Conservation (phyloP, 371 early-diverging fungal species). For the Mucor sp. region DNA sequence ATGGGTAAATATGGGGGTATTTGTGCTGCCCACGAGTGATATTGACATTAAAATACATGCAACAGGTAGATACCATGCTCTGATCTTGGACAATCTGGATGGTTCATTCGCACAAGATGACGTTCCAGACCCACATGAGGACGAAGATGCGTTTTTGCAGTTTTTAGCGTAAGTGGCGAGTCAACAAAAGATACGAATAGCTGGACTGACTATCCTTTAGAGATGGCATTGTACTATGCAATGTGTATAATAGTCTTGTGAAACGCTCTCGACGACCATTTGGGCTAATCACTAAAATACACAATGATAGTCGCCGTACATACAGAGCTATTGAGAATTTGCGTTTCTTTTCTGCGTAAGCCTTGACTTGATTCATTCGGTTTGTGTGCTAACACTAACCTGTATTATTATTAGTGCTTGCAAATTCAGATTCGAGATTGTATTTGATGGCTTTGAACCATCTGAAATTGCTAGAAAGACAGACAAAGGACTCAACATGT, state of each 20-base stretch:
- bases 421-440: conserved; percentile 62
- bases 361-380: not conserved
- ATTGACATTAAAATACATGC: not conserved
- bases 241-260: conserved; percentile 57
- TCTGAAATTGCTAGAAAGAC: conserved; percentile 61
- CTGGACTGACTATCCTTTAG: conserved; percentile 21
- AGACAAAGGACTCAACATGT: conserved; percentile 41
- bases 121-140: conserved; percentile 44
- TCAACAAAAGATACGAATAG: not conserved
- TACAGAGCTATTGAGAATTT: conserved; percentile 67
- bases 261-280: conserved; percentile 63
- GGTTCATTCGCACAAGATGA: conserved; percentile 11
- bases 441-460: conserved; percentile 54
- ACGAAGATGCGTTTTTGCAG: conserved; percentile 49
- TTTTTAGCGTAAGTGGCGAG: conserved; percentile 37
- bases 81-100: conserved; percentile 38
- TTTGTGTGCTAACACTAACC: not conserved
- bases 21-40: not conserved
- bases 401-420: conserved; percentile 46
- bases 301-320: conserved; percentile 60
- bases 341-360: conserved; percentile 66
- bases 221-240: conserved; percentile 59
- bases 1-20: conserved; percentile 26
- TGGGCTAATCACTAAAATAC: conserved; percentile 62
- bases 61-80: conserved; percentile 45